phyloP scores from a whole-genome alignment of 371 early-diverging fungal species.

The Apophysomyces ossiformis region DNA sequence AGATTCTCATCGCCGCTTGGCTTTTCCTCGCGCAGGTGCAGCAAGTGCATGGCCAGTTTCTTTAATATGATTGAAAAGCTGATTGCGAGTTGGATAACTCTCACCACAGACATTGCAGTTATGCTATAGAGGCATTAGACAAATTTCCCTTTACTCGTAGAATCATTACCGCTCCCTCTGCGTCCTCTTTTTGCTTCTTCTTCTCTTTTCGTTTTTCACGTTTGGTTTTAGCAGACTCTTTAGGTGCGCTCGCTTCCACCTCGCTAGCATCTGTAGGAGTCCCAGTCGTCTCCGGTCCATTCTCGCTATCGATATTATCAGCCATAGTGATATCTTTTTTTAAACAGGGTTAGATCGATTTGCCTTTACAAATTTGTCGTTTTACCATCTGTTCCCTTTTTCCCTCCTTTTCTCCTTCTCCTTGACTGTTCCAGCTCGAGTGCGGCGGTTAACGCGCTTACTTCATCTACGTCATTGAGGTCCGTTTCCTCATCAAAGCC shows the following conservation, averaged over 20 bases:
- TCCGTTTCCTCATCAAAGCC: conserved; percentile 28
- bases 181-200: conserved; percentile 56
- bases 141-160: conserved; percentile 7
- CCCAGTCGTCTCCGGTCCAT: conserved; percentile 9
- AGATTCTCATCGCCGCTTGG: conserved; percentile 13
- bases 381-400: conserved; percentile 20
- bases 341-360: too few species aligned
- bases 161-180: conserved; percentile 23
- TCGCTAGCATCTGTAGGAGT: conserved; percentile 27
- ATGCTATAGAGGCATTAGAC: conserved; percentile 16
- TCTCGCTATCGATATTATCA: not conserved
- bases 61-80: conserved; percentile 77
- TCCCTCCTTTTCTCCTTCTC: conserved; percentile 21
- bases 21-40: conserved; percentile 13
- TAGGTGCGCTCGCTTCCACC: conserved; percentile 27
- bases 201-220: conserved; percentile 50
- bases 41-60: conserved; percentile 76
- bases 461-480: conserved; percentile 32
- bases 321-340: too few species aligned
- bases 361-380: too few species aligned
- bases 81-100: conserved; percentile 66
- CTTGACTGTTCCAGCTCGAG: conserved; percentile 27
- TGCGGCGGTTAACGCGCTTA: conserved; percentile 33
- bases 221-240: conserved; percentile 51
- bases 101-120: conserved; percentile 72